A percentile compares a stretch with the other conserved stretches of the same genome.
Evolutionary conservation across 768 basidiomycete genomes (phyloP).

Genomic region (Boletus rubescentipes): DNA sequence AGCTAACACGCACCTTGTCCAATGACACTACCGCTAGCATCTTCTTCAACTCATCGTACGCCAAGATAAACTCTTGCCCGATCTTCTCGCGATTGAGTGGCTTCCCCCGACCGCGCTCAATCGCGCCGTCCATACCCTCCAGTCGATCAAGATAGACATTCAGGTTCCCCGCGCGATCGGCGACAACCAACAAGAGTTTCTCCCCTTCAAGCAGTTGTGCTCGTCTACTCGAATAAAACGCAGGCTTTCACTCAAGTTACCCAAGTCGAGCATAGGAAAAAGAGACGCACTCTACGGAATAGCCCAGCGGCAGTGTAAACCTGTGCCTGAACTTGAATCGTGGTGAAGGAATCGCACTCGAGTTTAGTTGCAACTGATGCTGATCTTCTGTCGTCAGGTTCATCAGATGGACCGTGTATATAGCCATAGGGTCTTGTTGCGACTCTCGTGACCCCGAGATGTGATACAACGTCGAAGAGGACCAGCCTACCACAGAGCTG

Average conservation of each 20-base stretch:
- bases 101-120: constrained; percentile 30
- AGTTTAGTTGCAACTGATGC: constrained; percentile 27
- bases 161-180: constrained; percentile 35
- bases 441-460: constrained; percentile 8
- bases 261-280: too few species aligned
- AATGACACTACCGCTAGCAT: constrained; percentile 46
- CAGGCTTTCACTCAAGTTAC: too few species aligned
- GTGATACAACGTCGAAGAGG: too few species aligned
- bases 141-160: constrained; percentile 41
- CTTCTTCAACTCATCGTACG: constrained; percentile 53
- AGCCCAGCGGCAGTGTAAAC: constrained; percentile 20
- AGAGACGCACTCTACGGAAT: constrained; percentile 21
- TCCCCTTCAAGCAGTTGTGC: constrained; percentile 41
- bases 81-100: constrained; percentile 45
- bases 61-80: constrained; percentile 43
- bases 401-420: constrained; percentile 28
- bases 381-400: constrained; percentile 29
- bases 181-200: constrained; percentile 43
- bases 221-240: constrained; percentile 22
- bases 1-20: constrained; percentile 40
- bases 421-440: constrained; percentile 13
- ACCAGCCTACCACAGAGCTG: too few species aligned
- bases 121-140: constrained; percentile 30
- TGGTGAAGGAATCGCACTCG: constrained; percentile 22
- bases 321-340: constrained; percentile 13